Percentiles rank a stretch among this genome's conserved stretches.
These are phyloP conservation scores for Plasmodium fragile DNA, from an alignment of 169 alveolate species.

Conservation along the genomic window DNA sequence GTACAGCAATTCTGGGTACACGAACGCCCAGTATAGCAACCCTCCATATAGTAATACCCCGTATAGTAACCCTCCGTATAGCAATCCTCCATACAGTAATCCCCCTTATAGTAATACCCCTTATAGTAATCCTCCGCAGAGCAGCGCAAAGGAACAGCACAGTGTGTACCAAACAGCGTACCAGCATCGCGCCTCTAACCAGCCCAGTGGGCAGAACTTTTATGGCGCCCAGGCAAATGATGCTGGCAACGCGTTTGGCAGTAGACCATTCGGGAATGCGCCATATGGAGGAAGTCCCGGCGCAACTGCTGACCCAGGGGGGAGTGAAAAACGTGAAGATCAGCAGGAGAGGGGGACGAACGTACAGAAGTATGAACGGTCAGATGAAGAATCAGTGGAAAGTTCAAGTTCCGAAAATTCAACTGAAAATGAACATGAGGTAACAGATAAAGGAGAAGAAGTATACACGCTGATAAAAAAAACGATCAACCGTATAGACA, in stretches of 20 bases:
- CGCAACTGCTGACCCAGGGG: background rate
- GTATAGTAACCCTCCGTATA: background rate
- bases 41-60: background rate
- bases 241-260: background rate
- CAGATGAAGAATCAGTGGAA: slow-evolving; percentile 36
- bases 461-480: slow-evolving; percentile 58
- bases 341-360: background rate
- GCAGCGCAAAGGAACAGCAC: background rate
- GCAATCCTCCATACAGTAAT: background rate
- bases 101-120: background rate
- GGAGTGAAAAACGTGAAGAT: background rate
- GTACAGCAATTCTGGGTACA: background rate
- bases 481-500: slow-evolving; percentile 59
- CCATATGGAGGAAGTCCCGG: background rate
- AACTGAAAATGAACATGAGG: slow-evolving; percentile 46
- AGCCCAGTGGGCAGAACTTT: background rate
- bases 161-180: background rate
- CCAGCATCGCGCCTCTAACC: background rate
- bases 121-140: background rate
- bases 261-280: background rate
- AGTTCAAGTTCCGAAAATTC: slow-evolving; percentile 57
- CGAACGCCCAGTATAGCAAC: background rate
- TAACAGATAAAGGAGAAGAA: slow-evolving; percentile 52
- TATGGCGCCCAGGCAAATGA: background rate
- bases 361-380: background rate